phyloP scores from a whole-genome alignment of 192 early-diverging fungal genomes.

The Paraglomus occultum region DNA sequence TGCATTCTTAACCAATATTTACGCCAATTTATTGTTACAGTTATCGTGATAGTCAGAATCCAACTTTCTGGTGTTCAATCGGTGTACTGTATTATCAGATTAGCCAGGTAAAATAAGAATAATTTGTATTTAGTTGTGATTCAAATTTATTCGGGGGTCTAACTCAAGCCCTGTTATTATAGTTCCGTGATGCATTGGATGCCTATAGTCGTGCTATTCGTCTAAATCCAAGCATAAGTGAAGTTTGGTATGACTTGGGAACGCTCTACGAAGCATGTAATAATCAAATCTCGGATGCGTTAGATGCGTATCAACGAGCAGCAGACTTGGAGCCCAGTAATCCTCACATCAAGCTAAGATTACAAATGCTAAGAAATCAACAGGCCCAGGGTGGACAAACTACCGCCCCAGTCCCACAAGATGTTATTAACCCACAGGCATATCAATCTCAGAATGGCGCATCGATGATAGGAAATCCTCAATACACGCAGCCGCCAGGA shows the following conservation, averaged over 20 bases:
- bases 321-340: constrained; percentile 92
- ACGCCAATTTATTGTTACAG: constrained; percentile 8
- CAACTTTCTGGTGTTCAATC: constrained; percentile 98
- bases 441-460: constrained; percentile 21
- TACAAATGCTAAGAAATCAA: constrained; percentile 36
- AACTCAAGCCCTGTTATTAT: not conserved
- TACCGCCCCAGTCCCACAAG: constrained; percentile 29
- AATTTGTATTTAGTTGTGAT: not conserved
- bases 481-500: constrained; percentile 22
- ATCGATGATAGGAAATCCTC: constrained; percentile 24
- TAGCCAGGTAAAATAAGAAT: constrained; percentile 58
- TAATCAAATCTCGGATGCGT: constrained; percentile 93
- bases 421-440: constrained; percentile 25
- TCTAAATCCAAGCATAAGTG: constrained; percentile 89
- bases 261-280: constrained; percentile 98
- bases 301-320: constrained; percentile 94
- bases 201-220: constrained; percentile 95
- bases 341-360: constrained; percentile 82
- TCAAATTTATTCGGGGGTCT: not conserved
- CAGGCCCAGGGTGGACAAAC: constrained; percentile 30
- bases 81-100: constrained; percentile 98
- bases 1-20: not conserved
- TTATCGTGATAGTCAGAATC: constrained; percentile 87
- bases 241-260: constrained; percentile 98
- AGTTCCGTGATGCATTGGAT: constrained; percentile 94